Evolutionary conservation across 495 filamentous ascomycete species (phyloP).

Genomic region (Clavariopsis aquatica): DNA sequence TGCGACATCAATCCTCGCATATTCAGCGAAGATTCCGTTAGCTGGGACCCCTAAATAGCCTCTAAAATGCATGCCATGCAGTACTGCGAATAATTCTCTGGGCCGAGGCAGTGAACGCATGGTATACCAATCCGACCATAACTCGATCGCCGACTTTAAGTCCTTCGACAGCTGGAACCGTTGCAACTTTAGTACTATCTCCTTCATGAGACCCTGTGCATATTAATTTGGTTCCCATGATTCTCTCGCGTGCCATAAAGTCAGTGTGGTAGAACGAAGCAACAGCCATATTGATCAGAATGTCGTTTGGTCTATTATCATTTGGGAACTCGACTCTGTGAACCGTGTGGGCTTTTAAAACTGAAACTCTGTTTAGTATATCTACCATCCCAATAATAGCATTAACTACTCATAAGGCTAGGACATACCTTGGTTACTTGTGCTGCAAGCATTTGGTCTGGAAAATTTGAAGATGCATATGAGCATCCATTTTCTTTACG

Average conservation of each 20-base stretch:
- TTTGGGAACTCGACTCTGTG: slow-evolving; percentile 52
- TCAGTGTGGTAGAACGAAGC: slow-evolving; percentile 65
- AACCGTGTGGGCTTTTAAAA: slow-evolving; percentile 55
- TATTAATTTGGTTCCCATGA: slow-evolving; percentile 47
- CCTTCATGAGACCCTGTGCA: slow-evolving; percentile 62
- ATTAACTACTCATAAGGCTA: neutral
- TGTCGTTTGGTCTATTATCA: slow-evolving; percentile 50
- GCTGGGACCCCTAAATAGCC: slow-evolving; percentile 50
- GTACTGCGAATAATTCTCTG: slow-evolving; percentile 24
- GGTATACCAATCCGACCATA: slow-evolving; percentile 52
- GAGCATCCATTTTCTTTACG: no score
- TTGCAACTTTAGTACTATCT: slow-evolving; percentile 54
- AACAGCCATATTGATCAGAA: slow-evolving; percentile 60
- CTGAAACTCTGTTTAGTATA: slow-evolving; percentile 25
- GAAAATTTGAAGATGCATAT: slow-evolving; percentile 7
- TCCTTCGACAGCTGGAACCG: slow-evolving; percentile 49
- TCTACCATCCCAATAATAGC: neutral
- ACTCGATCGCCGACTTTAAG: slow-evolving; percentile 55
- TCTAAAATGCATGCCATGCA: slow-evolving; percentile 27
- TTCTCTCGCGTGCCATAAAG: slow-evolving; percentile 50
- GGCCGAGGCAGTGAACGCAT: slow-evolving; percentile 52
- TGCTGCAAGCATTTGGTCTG: slow-evolving; percentile 24
- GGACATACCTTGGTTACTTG: slow-evolving; percentile 21
- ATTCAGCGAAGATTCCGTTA: slow-evolving; percentile 58
- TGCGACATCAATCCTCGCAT: slow-evolving; percentile 52